Evolutionary conservation across 2,329 filamentous ascomycete genomes (phyloP), one percentile per base, ranked within the genome.

Genomic region (Colletotrichum coccodes): DNA sequence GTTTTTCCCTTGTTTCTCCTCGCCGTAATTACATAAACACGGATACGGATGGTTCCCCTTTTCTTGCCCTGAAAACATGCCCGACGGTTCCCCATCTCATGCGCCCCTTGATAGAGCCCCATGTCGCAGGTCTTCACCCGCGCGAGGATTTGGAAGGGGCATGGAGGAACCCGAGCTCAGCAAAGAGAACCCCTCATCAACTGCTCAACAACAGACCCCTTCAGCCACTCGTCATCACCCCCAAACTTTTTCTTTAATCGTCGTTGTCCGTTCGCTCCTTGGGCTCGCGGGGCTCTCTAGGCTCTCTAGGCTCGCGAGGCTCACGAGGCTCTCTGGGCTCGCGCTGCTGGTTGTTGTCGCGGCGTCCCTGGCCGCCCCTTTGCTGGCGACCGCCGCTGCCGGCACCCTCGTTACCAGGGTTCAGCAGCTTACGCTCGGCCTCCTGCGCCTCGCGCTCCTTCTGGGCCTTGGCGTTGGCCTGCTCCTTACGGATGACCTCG

Each of bases 401-500:
- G 60, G 72, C 72, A 47, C 73, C 75, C 68, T 80, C 77, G 57
- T 83, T 59, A 38, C 79, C 79, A 23, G 79, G 78, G 64, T 79
- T 84, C 66, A 83, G 82, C 60, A 90, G 77, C 82, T 93, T 93
- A 75, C 90, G 86, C 83, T 94, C 92, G 28, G 89, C 81, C 79
- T 93, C 91, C 79, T 90, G 90, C 72, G 87, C 81, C 82, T 94
- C 94, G 73, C 91, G 91, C 85, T 97, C 94, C 83, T 90, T 91
- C 80, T 93, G 90, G 61, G 89, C 84, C 75, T 92, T 87, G 73
- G 92, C 95, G 75, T 93, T 91, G 82, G 91, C 87, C 86, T 97
- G 92, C 85, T 97, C 94, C 78, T 89, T 86, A 76, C 91, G 89
- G 73, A 98, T 88, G 52, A 96, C 93, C 64, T 86, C 85, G 74